Conservation (phyloP, 306 rosid genomes). For the Amphicarpaea edgeworthii region DNA sequence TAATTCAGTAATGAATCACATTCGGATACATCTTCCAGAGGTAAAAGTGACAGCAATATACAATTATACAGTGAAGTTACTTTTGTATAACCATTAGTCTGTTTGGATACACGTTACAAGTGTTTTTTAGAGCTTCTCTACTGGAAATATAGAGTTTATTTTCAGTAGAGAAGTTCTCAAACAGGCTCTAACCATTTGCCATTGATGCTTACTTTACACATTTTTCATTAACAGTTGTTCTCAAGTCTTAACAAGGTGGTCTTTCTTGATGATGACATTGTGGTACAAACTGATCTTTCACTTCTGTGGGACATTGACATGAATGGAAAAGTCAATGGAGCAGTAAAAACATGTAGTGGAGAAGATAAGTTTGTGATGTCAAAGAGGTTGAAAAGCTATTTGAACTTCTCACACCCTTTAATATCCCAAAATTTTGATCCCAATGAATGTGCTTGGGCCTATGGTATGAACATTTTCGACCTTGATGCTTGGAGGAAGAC, state of each 20-base stretch:
- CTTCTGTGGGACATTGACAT: conserved; percentile 92
- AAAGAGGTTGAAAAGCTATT: conserved; percentile 80
- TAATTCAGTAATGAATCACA: conserved; percentile 94
- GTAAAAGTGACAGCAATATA: conserved; percentile 49
- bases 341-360: conserved; percentile 92
- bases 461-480: conserved; percentile 98
- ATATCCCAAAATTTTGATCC: conserved; percentile 70
- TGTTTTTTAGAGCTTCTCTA: too few species aligned
- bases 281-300: conserved; percentile 94
- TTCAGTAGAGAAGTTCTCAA: too few species aligned
- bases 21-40: conserved; percentile 95
- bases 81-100: too few species aligned
- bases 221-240: conserved; percentile 69
- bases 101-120: too few species aligned
- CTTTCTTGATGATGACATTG: conserved; percentile 91
- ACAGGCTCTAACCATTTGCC: background rate
- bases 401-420: conserved; percentile 95
- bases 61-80: background rate
- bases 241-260: conserved; percentile 88
- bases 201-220: conserved; percentile 36
- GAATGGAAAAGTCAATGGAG: conserved; percentile 98
- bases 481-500: conserved; percentile 96
- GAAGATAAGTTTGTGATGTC: conserved; percentile 88
- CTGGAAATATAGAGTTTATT: too few species aligned
- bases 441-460: conserved; percentile 94